Base-by-base conservation (phyloP, 2,329 filamentous ascomycete genomes). In the Penicillium sp. region DNA sequence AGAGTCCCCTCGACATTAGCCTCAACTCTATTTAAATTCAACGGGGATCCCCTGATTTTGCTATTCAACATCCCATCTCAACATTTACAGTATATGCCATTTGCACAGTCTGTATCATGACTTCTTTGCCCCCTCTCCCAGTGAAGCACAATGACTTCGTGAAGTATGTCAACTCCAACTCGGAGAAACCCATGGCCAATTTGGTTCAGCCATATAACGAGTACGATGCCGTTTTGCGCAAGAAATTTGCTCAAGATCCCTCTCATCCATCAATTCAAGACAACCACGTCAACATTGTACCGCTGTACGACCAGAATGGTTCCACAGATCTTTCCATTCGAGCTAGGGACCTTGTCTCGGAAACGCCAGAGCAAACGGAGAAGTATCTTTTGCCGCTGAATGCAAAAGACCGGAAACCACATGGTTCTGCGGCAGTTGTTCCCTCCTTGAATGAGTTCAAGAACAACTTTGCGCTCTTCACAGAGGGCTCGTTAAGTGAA, bases 381-480 rank as follows among this genome's bases (percentile, higher is more conserved):
- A 69, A 67, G 44, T 76, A 73, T 46, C 53, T 76, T 8, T 58
- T 75, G 37, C 60, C 71, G 3, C 45, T 76, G 38, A 58, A 65
- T 18, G 52, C 63, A 0, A 77, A 84, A 4, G 80, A 86, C 48
- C 85, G 90, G 35, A 85, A 85, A 46, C 64, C 77, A 0, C 74
- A 84, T 67, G 86, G 83, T 6, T 82, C 86, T 1, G 83, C 83
- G 3, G 90, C 90, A 3, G 81, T 89, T 4, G 89, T 92, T 0
- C 69, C 79, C 25, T 81, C 81, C 13, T 68, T 94, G 44, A 79
- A 82, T 46, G 86, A 90, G 31, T 96, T 94, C 64, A 85, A 86
- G 68, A 82, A 83, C 46, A 93, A 94, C 72, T 93, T 96, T 73
- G 83, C 83, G 55, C 70, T 95, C 55, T 96, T 96, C 68, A 91